Conservation (phyloP, 2,329 filamentous ascomycete species). For the Neonectria coccinea region DNA sequence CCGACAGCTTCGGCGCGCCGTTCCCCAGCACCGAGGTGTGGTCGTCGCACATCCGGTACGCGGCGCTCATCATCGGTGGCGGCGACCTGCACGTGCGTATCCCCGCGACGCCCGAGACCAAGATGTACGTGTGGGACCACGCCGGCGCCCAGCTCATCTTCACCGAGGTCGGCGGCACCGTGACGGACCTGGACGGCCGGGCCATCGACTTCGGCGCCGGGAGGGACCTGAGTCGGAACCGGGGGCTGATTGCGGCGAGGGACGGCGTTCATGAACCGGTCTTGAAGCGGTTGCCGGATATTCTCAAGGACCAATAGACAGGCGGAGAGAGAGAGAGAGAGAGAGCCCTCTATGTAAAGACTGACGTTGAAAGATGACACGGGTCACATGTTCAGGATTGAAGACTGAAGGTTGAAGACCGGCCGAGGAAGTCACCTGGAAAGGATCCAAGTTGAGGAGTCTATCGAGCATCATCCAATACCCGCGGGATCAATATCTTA, state of each 20-base stretch:
- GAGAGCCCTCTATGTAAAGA: neutral
- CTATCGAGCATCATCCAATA: neutral
- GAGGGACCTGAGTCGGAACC: slow-evolving; percentile 49
- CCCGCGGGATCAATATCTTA: slow-evolving; percentile 53
- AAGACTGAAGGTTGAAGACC: neutral
- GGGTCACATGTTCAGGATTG: too few species aligned
- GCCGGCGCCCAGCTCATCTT: slow-evolving; percentile 69
- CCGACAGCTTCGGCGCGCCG: slow-evolving; percentile 45
- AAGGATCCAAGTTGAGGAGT: neutral
- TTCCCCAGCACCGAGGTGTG: slow-evolving; percentile 55
- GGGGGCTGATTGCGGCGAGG: slow-evolving; percentile 59
- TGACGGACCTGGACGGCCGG: slow-evolving; percentile 61
- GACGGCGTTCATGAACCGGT: slow-evolving; percentile 56
- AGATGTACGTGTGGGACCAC: slow-evolving; percentile 63
- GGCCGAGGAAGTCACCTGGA: neutral
- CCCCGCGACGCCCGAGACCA: slow-evolving; percentile 34
- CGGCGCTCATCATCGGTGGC: slow-evolving; percentile 52
- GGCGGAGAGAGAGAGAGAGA: neutral
- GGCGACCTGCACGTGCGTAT: slow-evolving; percentile 52
- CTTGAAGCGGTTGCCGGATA: slow-evolving; percentile 47
- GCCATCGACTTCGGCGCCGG: slow-evolving; percentile 53
- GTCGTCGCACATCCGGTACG: slow-evolving; percentile 56
- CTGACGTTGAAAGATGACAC: too few species aligned
- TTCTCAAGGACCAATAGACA: slow-evolving; percentile 31
- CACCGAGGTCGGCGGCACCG: slow-evolving; percentile 64